Percentiles rank a stretch among this genome's conserved stretches.
Evolutionary conservation across 495 filamentous ascomycete species (phyloP).

Genomic region (Oleoguttula mirabilis): DNA sequence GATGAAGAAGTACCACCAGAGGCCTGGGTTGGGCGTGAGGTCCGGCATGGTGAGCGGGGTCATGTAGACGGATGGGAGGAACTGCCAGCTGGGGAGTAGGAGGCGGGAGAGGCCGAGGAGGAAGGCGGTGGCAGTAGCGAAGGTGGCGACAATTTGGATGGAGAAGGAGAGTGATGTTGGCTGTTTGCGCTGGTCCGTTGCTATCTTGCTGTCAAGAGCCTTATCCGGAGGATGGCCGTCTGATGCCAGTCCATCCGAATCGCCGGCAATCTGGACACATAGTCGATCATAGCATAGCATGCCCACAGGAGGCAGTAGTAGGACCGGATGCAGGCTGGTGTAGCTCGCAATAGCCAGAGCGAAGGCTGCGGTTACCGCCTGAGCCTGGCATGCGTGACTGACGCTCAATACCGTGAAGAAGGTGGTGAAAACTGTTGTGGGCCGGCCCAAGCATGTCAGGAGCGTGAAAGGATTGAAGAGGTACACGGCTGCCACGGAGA

Average conservation of each 20-base stretch:
- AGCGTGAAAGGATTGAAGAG: slow-evolving; percentile 94
- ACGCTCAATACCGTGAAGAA: slow-evolving; percentile 76
- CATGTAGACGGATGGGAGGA: slow-evolving; percentile 78
- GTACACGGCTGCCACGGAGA: slow-evolving; percentile 72
- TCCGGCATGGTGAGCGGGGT: slow-evolving; percentile 85
- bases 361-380: slow-evolving; percentile 65
- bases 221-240: no score
- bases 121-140: slow-evolving; percentile 34
- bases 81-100: slow-evolving; percentile 70
- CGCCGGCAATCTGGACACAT: slow-evolving; percentile 1
- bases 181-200: slow-evolving; percentile 6
- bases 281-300: slow-evolving; percentile 69
- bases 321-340: slow-evolving; percentile 78
- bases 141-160: slow-evolving; percentile 3
- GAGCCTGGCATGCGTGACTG: slow-evolving; percentile 66
- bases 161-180: slow-evolving; percentile 13
- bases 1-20: slow-evolving; percentile 99
- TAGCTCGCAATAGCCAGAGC: slow-evolving; percentile 80
- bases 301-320: slow-evolving; percentile 71
- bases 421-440: slow-evolving; percentile 83
- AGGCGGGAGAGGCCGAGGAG: slow-evolving; percentile 62
- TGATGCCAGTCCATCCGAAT: neutral
- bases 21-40: slow-evolving; percentile 83
- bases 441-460: slow-evolving; percentile 80
- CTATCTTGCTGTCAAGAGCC: slow-evolving; percentile 19